These are phyloP conservation scores for Aureococcus anophagefferens DNA, from an alignment of 108 stramenopile genomes.

Conservation along the genomic window DNA sequence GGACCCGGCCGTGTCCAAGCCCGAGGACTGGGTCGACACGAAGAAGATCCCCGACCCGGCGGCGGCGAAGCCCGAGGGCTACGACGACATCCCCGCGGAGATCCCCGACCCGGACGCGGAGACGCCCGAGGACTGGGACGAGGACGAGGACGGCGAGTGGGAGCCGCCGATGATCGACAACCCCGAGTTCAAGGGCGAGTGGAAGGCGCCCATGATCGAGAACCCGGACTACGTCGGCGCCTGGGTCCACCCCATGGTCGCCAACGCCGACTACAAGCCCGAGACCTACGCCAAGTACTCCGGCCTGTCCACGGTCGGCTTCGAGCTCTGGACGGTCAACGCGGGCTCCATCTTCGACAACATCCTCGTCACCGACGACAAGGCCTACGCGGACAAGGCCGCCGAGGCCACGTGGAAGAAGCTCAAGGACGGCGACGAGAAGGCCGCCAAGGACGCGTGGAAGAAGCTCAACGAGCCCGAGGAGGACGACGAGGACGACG, in stretches of 20 bases:
- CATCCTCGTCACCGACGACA: slow-evolving; percentile 91
- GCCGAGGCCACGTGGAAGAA: slow-evolving; percentile 89
- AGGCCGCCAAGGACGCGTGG: slow-evolving; percentile 35
- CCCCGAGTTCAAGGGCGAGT: slow-evolving; percentile 54
- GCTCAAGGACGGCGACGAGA: slow-evolving; percentile 90
- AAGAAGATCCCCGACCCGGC: slow-evolving; percentile 85
- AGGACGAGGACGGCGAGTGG: slow-evolving; percentile 93
- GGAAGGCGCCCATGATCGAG: slow-evolving; percentile 87
- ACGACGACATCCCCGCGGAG: slow-evolving; percentile 77
- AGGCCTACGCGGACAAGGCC: slow-evolving; percentile 87
- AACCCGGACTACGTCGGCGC: slow-evolving; percentile 95
- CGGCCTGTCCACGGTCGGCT: slow-evolving; percentile 91
- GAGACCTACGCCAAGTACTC: slow-evolving; percentile 27
- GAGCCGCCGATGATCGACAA: slow-evolving; percentile 38
- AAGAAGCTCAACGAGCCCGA: slow-evolving; percentile 74
- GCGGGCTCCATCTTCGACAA: slow-evolving; percentile 97
- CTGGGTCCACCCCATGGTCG: slow-evolving; percentile 88
- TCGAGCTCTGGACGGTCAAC: slow-evolving; percentile 98
- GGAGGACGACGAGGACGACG: slow-evolving; percentile 41
- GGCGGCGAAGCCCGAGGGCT: slow-evolving; percentile 92
- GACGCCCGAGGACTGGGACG: slow-evolving; percentile 98
- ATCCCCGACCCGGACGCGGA: slow-evolving; percentile 84
- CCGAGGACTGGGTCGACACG: slow-evolving; percentile 93
- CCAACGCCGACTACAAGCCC: slow-evolving; percentile 64
- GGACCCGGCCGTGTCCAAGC: slow-evolving; percentile 87